phyloP scores from a whole-genome alignment of 2,329 filamentous ascomycete genomes.

The Neurospora crassa region DNA sequence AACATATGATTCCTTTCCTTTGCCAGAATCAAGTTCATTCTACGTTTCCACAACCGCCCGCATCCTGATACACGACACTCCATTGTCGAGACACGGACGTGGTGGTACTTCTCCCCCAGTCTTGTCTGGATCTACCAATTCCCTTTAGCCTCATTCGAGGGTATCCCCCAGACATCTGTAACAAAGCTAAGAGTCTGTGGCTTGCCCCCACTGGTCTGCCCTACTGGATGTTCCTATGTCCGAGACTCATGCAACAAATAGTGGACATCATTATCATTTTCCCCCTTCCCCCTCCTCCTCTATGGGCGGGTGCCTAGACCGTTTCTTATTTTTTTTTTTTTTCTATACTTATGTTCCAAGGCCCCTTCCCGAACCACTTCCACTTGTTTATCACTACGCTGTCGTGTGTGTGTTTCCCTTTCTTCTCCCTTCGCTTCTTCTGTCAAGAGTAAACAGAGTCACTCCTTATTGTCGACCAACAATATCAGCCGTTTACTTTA shows the following conservation, averaged over 20 bases:
- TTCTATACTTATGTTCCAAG: conserved; percentile 20
- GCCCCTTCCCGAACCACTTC: conserved; percentile 17
- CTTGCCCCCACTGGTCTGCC: conserved; percentile 25
- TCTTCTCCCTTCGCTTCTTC: conserved; percentile 26
- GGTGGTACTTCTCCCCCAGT: conserved; percentile 5
- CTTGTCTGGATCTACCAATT: conserved; percentile 16
- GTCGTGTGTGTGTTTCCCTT: conserved; percentile 24
- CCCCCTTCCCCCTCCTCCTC: conserved; percentile 20
- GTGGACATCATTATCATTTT: conserved; percentile 30
- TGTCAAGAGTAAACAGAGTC: conserved; percentile 31
- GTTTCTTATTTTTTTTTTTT: conserved; percentile 19
- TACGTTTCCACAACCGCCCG: conserved; percentile 1
- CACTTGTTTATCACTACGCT: conserved; percentile 17
- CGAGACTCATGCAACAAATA: conserved; percentile 22
- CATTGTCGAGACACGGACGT: conserved; percentile 1
- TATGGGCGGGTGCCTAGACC: conserved; percentile 7
- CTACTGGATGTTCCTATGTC: conserved; percentile 27
- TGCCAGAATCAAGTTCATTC: not conserved
- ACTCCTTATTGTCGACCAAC: conserved; percentile 34
- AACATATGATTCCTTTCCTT: not conserved
- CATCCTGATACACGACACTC: not conserved
- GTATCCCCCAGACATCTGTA: conserved; percentile 25
- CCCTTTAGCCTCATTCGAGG: conserved; percentile 13
- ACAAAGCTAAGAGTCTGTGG: conserved; percentile 31
- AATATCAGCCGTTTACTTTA: conserved; percentile 49